Percentiles rank a stretch among this genome's conserved stretches.
Evolutionary conservation across 192 early-diverging fungal genomes (phyloP).

Genomic region (Paraglomus occultum): DNA sequence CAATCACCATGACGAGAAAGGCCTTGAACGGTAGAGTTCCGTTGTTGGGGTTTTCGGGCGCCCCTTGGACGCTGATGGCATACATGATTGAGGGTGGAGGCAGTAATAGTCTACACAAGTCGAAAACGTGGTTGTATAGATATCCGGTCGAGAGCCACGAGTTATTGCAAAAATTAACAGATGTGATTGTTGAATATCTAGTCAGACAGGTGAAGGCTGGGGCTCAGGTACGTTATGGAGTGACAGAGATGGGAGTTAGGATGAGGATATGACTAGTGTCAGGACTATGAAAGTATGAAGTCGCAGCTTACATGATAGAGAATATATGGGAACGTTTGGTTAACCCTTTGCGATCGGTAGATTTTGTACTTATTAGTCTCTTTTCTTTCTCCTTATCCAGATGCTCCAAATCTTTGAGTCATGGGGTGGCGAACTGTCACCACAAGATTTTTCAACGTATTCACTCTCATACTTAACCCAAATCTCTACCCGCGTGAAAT

Average conservation of each 20-base stretch:
- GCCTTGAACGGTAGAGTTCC: slow-evolving; percentile 83
- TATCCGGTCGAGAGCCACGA: slow-evolving; percentile 71
- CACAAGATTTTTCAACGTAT: slow-evolving; percentile 76
- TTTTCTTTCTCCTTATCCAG: slow-evolving; percentile 43
- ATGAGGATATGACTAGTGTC: no score
- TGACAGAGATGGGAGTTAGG: background rate
- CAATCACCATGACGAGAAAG: slow-evolving; percentile 89
- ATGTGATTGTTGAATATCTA: slow-evolving; percentile 82
- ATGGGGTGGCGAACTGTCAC: slow-evolving; percentile 91
- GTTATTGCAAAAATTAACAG: slow-evolving; percentile 78
- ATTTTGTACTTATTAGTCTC: background rate
- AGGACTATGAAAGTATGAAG: no score
- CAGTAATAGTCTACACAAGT: slow-evolving; percentile 84
- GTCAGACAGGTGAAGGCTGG: slow-evolving; percentile 94
- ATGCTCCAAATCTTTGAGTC: slow-evolving; percentile 97
- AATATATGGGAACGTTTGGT: background rate
- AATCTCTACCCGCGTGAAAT: slow-evolving; percentile 78
- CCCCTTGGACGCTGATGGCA: slow-evolving; percentile 98
- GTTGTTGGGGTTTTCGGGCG: slow-evolving; percentile 94
- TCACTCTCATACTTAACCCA: slow-evolving; percentile 86
- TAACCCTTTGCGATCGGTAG: background rate
- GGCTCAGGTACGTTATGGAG: slow-evolving; percentile 67
- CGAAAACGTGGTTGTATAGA: slow-evolving; percentile 88
- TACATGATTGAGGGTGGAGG: slow-evolving; percentile 99
- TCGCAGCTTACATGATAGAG: no score